Evolutionary conservation across 106 monocot species (phyloP).

Genomic region (Apostasia ramifera): DNA sequence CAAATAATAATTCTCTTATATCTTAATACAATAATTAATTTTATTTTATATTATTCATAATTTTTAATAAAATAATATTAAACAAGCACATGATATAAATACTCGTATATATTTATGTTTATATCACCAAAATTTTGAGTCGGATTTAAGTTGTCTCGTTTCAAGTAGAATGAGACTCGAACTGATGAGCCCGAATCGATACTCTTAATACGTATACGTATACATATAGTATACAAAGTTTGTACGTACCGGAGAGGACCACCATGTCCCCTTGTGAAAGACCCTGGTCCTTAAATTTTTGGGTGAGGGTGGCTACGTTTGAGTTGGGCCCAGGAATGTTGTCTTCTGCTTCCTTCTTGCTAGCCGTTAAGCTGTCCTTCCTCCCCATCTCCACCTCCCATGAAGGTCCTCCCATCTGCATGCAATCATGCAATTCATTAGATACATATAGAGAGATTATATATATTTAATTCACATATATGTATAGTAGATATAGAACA

Average conservation of each 20-base stretch:
- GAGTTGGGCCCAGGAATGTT: slow-evolving; percentile 80
- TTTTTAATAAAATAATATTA: no score
- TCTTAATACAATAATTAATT: no score
- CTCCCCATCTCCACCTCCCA: slow-evolving; percentile 87
- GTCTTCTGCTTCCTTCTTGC: slow-evolving; percentile 29
- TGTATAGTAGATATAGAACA: no score
- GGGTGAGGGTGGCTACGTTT: slow-evolving; percentile 43
- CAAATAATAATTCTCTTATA: no score
- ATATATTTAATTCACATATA: no score
- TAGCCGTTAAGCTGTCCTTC: slow-evolving; percentile 57
- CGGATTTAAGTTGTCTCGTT: no score
- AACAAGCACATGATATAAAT: neutral
- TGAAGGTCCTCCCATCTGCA: slow-evolving; percentile 70
- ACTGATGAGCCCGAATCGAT: neutral
- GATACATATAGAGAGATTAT: neutral
- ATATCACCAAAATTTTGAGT: no score
- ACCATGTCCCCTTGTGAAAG: slow-evolving; percentile 80
- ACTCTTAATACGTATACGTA: neutral
- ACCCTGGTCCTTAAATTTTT: slow-evolving; percentile 57
- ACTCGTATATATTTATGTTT: no score
- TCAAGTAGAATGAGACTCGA: no score
- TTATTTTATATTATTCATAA: no score
- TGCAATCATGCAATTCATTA: neutral
- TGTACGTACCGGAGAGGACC: slow-evolving; percentile 53
- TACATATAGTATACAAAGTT: neutral